Base-by-base conservation (phyloP, 164 flowering plant genomes). In the Malania oleifera region DNA sequence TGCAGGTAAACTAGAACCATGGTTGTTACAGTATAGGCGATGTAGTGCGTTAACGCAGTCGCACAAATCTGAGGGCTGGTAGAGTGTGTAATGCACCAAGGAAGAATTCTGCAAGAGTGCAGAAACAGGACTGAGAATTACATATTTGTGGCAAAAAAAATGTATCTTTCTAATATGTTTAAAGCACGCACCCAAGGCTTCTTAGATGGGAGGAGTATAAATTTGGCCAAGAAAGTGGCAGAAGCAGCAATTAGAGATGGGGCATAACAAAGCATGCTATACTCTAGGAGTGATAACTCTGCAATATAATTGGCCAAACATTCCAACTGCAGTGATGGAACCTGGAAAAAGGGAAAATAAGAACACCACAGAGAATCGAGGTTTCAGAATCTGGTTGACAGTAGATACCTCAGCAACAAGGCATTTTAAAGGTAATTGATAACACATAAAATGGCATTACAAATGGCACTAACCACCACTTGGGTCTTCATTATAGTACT, bases 241-340 rank as follows among this genome's bases (percentile, higher is more conserved):
- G 97, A 84, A 35, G 99, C 97, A 27, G 97, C 99, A 44, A 82
- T 67, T 5, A 86, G 63, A 14, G 99, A 95, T 11, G 97, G 99
- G 51, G 84, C 74, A 71, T 82, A 84, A 55, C 76, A 51, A 11
- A 95, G 91, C 85, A 91, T 82, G 47, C 54, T 78, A 70, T 91
- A 95, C 60, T 95, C 97, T 2, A 89, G 76, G 49, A 95, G 86
- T 22, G 99, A 83, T n/a, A 95, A 68, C 71, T 95, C 99, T 12
- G 97, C 83, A 53, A 88, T 51, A 67, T 88, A 95, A 77, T 75
- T 90, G 40, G 95, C 80, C 67, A 88, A 71, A 75, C 83, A 86
- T 70, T 95, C 99, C n/a, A 95, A 57, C 52, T 78, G 92, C 84
- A 91, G 44, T 13, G 75, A 56, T 35, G 83, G 84, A 75, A 69